Evolutionary conservation across 208 protist species (phyloP).

Genomic region (Trypanosoma platydactyli): DNA sequence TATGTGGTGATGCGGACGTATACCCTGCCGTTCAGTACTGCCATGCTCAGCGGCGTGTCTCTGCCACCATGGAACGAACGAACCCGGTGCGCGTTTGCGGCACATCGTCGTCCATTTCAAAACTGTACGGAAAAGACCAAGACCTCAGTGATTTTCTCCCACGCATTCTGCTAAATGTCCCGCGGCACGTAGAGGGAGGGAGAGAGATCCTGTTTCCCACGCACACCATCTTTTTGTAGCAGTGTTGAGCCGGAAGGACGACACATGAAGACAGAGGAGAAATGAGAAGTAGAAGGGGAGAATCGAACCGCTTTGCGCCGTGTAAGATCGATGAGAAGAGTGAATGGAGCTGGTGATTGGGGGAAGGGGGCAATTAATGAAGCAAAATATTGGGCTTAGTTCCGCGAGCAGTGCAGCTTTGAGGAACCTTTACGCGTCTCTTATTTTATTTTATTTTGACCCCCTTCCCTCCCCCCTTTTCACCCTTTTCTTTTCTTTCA

Average conservation of each 20-base stretch:
- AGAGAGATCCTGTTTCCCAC: slow-evolving; percentile 58
- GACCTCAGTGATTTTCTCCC: slow-evolving; percentile 87
- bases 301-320: too few relatives aligned
- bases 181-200: slow-evolving; percentile 58
- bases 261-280: not conserved
- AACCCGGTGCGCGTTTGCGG: slow-evolving; percentile 83
- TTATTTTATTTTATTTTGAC: too few relatives aligned
- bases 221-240: slow-evolving; percentile 37
- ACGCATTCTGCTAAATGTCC: slow-evolving; percentile 65
- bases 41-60: slow-evolving; percentile 53
- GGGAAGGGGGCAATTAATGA: too few relatives aligned
- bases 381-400: too few relatives aligned
- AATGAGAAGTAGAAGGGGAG: not conserved
- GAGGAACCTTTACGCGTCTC: too few relatives aligned
- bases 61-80: slow-evolving; percentile 25
- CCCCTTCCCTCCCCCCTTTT: slow-evolving; percentile 2
- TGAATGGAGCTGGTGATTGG: too few relatives aligned
- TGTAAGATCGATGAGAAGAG: too few relatives aligned
- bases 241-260: too few relatives aligned
- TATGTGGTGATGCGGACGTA: slow-evolving; percentile 81
- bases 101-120: slow-evolving; percentile 66
- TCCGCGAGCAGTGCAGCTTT: too few relatives aligned
- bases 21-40: slow-evolving; percentile 82
- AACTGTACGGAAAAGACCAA: slow-evolving; percentile 76
- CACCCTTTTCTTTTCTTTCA: slow-evolving; percentile 9